Conservation (phyloP, 345 rosid genomes). For the Viola odorata region DNA sequence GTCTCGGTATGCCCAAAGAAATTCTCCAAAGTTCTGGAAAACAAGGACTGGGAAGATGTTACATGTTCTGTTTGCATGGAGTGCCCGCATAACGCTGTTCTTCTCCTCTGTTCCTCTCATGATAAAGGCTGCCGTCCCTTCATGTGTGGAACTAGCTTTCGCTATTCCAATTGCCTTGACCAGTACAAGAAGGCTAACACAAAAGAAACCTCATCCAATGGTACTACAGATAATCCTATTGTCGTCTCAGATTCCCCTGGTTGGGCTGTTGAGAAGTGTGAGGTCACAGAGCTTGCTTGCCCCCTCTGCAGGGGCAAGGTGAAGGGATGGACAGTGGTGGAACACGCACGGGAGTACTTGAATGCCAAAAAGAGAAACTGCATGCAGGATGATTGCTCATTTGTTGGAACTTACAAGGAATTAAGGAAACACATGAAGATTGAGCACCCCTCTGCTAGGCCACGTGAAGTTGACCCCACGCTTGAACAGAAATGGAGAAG, state of each 20-base stretch:
- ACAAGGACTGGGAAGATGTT: conserved; percentile 80
- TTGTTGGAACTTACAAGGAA: conserved; percentile 71
- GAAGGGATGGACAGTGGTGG: conserved; percentile 96
- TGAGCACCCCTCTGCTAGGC: conserved; percentile 71
- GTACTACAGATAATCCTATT: conserved; percentile 30
- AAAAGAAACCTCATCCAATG: conserved; percentile 39
- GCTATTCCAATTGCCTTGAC: conserved; percentile 91
- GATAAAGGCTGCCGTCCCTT: conserved; percentile 97
- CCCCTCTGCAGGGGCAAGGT: conserved; percentile 97
- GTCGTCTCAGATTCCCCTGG: conserved; percentile 20
- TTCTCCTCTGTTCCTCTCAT: conserved; percentile 92
- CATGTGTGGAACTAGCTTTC: conserved; percentile 97
- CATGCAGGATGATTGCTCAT: conserved; percentile 87
- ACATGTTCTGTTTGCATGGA: conserved; percentile 97
- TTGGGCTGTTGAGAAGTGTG: conserved; percentile 43
- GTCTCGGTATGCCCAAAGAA: conserved; percentile 33
- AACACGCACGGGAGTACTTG: conserved; percentile 69
- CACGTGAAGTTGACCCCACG: conserved; percentile 75
- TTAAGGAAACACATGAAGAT: conserved; percentile 84
- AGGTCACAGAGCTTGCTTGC: conserved; percentile 60
- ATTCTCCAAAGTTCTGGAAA: conserved; percentile 47
- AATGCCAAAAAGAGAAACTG: conserved; percentile 77
- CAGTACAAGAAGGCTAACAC: conserved; percentile 84
- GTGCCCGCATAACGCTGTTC: conserved; percentile 94
- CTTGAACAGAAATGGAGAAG: conserved; percentile 84